A percentile compares a stretch with the other conserved stretches of the same genome.
Evolutionary conservation across 2,329 filamentous ascomycete genomes (phyloP).

Genomic region (Bipolaris gigantea): DNA sequence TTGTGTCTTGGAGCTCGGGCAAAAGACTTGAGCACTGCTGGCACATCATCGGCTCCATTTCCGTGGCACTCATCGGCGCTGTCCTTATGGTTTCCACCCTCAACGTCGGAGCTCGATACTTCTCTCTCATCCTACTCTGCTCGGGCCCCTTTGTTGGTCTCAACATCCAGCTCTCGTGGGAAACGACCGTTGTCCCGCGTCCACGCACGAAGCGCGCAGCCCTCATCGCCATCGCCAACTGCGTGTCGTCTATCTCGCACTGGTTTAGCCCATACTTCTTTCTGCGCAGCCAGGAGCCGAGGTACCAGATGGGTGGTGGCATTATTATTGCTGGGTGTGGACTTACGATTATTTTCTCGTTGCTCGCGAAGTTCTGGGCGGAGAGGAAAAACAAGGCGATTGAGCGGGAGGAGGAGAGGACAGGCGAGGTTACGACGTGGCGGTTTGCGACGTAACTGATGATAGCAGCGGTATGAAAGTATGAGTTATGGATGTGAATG

Average conservation of each 20-base stretch:
- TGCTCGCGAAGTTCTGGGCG: slow-evolving; percentile 1
- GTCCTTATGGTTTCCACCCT: slow-evolving; percentile 33
- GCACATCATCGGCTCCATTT: slow-evolving; percentile 30
- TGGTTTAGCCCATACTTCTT: slow-evolving; percentile 50
- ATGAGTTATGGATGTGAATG: too few species aligned
- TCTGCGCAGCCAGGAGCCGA: slow-evolving; percentile 12
- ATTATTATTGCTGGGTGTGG: slow-evolving; percentile 12
- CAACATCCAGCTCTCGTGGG: slow-evolving; percentile 49
- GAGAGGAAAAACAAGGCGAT: slow-evolving; percentile 9
- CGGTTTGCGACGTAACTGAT: background rate
- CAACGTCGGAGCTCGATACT: slow-evolving; percentile 37
- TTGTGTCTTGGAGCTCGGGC: slow-evolving; percentile 31
- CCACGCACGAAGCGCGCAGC: slow-evolving; percentile 49
- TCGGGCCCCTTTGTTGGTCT: slow-evolving; percentile 44
- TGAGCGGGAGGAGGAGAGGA: slow-evolving; percentile 3
- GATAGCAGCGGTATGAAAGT: too few species aligned
- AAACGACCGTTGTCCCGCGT: slow-evolving; percentile 47
- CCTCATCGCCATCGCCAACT: slow-evolving; percentile 50
- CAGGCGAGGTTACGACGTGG: background rate
- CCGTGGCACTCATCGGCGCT: slow-evolving; percentile 20
- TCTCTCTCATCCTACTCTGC: slow-evolving; percentile 33
- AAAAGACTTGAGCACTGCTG: slow-evolving; percentile 34
- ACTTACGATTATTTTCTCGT: slow-evolving; percentile 1
- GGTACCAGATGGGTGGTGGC: slow-evolving; percentile 15
- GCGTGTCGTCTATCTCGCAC: slow-evolving; percentile 44